A percentile compares a stretch with the other conserved stretches of the same genome.
phyloP scores from a whole-genome alignment of 352 stramenopile species.

The Phytophthora europaea region DNA sequence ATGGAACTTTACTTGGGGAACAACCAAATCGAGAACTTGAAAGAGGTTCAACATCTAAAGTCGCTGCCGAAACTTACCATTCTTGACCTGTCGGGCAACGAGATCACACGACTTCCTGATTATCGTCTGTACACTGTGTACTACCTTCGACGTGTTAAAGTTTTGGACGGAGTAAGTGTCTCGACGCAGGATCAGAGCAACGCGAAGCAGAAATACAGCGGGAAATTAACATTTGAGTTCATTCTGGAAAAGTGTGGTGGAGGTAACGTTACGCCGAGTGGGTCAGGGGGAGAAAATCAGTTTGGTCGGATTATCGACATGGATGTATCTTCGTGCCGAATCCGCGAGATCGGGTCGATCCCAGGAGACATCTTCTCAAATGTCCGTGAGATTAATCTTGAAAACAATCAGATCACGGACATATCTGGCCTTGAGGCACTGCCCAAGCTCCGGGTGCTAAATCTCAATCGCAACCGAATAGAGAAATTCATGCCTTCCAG shows the following conservation, averaged over 20 bases:
- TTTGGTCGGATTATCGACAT: conserved; percentile 80
- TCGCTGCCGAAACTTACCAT: conserved; percentile 88
- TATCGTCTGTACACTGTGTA: conserved; percentile 89
- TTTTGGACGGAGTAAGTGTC: conserved; percentile 83
- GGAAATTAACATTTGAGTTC: conserved; percentile 88
- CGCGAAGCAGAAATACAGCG: conserved; percentile 90
- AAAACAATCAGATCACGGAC: conserved; percentile 89
- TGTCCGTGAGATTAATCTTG: conserved; percentile 79
- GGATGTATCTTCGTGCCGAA: conserved; percentile 78
- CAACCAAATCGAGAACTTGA: conserved; percentile 85
- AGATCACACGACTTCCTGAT: conserved; percentile 60
- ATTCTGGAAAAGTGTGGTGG: conserved; percentile 81
- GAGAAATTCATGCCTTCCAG: conserved; percentile 51
- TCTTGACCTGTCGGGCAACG: conserved; percentile 87
- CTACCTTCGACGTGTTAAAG: conserved; percentile 84
- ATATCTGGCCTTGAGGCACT: conserved; percentile 74
- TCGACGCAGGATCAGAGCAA: conserved; percentile 80
- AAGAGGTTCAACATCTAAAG: conserved; percentile 86
- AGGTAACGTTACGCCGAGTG: conserved; percentile 11
- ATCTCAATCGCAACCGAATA: conserved; percentile 84
- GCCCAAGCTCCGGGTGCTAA: conserved; percentile 69
- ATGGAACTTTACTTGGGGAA: conserved; percentile 92
- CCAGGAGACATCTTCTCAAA: conserved; percentile 69
- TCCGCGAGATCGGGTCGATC: conserved; percentile 74
- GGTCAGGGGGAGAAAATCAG: conserved; percentile 22